These are phyloP conservation scores for Ramularia endophylla DNA, from an alignment of 2,329 filamentous ascomycete genomes.

Conservation along the genomic window DNA sequence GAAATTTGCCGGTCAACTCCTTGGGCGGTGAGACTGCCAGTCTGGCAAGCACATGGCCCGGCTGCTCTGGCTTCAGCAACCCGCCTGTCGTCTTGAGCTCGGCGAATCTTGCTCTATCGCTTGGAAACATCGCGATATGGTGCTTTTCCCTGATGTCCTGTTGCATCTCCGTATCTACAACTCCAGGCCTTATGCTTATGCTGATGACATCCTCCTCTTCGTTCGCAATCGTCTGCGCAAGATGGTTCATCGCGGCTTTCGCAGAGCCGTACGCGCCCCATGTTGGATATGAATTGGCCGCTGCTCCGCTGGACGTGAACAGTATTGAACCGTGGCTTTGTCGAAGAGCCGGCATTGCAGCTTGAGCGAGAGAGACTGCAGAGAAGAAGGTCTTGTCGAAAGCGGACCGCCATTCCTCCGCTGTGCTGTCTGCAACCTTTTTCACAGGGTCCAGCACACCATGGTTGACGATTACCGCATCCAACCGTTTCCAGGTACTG, in stretches of 20 bases:
- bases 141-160: constrained; percentile 70
- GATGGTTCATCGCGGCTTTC: constrained; percentile 78
- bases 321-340: constrained; percentile 64
- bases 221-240: constrained; percentile 63
- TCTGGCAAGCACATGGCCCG: constrained; percentile 78
- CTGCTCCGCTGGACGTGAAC: constrained; percentile 74
- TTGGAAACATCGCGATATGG: constrained; percentile 52
- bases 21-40: constrained; percentile 60
- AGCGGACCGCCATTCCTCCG: constrained; percentile 66
- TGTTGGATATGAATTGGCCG: constrained; percentile 57
- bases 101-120: constrained; percentile 59
- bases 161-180: constrained; percentile 89
- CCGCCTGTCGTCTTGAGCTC: constrained; percentile 52
- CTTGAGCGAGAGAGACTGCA: constrained; percentile 70
- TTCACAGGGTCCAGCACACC: constrained; percentile 71
- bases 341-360: constrained; percentile 63
- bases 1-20: constrained; percentile 68
- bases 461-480: constrained; percentile 85
- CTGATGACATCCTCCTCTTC: constrained; percentile 74
- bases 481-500: constrained; percentile 59
- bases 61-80: constrained; percentile 67
- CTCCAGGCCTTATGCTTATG: constrained; percentile 69
- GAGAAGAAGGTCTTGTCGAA: constrained; percentile 90
- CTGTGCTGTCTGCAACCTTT: constrained; percentile 59
- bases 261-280: constrained; percentile 80